These are phyloP conservation scores for Ogataea thermomethanolica DNA, from an alignment of 805 yeast species.

Conservation along the genomic window DNA sequence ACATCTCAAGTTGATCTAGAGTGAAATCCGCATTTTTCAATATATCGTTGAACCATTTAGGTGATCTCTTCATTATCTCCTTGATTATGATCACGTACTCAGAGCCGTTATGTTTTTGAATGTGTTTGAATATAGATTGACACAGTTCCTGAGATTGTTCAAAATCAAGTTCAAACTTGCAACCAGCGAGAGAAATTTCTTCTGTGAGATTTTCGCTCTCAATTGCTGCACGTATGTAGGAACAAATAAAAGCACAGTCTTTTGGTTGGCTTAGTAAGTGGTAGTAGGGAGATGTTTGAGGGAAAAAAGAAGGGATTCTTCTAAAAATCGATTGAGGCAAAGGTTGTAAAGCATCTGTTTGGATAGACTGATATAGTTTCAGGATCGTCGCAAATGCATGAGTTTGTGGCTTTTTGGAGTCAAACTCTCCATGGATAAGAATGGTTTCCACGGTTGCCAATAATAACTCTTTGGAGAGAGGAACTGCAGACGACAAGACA, in stretches of 20 bases:
- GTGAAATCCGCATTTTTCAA: slow-evolving; percentile 35
- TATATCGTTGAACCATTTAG: slow-evolving; percentile 38
- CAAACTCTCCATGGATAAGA: slow-evolving; percentile 28
- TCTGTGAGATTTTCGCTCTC: slow-evolving; percentile 12
- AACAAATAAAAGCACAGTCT: slow-evolving; percentile 27
- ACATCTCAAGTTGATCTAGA: slow-evolving; percentile 55
- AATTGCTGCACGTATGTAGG: slow-evolving; percentile 29
- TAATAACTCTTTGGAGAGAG: slow-evolving; percentile 54
- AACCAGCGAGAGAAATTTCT: slow-evolving; percentile 8
- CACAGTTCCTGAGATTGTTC: slow-evolving; percentile 25
- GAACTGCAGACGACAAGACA: slow-evolving; percentile 71
- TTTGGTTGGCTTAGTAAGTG: slow-evolving; percentile 17
- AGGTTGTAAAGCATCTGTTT: slow-evolving; percentile 28
- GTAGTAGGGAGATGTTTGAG: slow-evolving; percentile 19
- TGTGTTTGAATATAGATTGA: slow-evolving; percentile 20
- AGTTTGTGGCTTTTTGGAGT: slow-evolving; percentile 18
- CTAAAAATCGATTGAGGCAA: slow-evolving; percentile 24
- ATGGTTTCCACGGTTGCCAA: slow-evolving; percentile 62
- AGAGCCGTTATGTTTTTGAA: slow-evolving; percentile 10
- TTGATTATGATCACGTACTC: slow-evolving; percentile 35
- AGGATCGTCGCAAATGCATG: slow-evolving; percentile 47
- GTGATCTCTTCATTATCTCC: slow-evolving; percentile 35
- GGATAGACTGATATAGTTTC: slow-evolving; percentile 48
- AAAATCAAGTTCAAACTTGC: slow-evolving; percentile 15
- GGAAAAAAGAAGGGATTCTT: slow-evolving; percentile 23